A percentile compares a stretch with the other conserved stretches of the same genome.
phyloP scores from a whole-genome alignment of 352 stramenopile species.

The Phytophthora nicotianae region DNA sequence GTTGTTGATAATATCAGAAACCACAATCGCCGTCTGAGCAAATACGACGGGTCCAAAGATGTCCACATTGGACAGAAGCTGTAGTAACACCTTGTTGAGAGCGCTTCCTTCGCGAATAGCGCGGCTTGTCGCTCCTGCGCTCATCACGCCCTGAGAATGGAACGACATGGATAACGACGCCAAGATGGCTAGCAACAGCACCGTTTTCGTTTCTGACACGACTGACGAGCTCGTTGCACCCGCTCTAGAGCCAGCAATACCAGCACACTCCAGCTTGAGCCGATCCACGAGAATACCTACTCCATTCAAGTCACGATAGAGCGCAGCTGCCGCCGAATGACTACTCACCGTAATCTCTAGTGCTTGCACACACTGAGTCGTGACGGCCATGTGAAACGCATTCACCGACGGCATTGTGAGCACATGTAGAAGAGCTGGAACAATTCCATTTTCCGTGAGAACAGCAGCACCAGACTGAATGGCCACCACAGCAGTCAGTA shows the following conservation, averaged over 20 bases:
- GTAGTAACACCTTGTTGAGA: constrained; percentile 88
- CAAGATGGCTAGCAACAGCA: constrained; percentile 74
- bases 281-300: constrained; percentile 86
- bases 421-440: constrained; percentile 79
- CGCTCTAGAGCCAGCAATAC: constrained; percentile 27
- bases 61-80: constrained; percentile 91
- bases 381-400: constrained; percentile 69
- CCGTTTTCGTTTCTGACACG: constrained; percentile 60
- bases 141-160: constrained; percentile 90
- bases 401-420: constrained; percentile 64
- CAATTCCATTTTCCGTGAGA: constrained; percentile 84
- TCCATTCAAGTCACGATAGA: constrained; percentile 87
- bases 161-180: constrained; percentile 86
- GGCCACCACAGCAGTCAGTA: constrained; percentile 75
- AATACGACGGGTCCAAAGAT: constrained; percentile 94
- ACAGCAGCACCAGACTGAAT: constrained; percentile 79
- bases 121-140: constrained; percentile 79
- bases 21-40: constrained; percentile 90
- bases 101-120: constrained; percentile 88
- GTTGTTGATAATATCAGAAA: constrained; percentile 98
- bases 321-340: constrained; percentile 61
- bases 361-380: constrained; percentile 82
- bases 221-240: constrained; percentile 10
- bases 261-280: constrained; percentile 59
- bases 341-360: constrained; percentile 85